Conservation (phyloP, 169 alveolate genomes). For the Plasmodium ovale region DNA sequence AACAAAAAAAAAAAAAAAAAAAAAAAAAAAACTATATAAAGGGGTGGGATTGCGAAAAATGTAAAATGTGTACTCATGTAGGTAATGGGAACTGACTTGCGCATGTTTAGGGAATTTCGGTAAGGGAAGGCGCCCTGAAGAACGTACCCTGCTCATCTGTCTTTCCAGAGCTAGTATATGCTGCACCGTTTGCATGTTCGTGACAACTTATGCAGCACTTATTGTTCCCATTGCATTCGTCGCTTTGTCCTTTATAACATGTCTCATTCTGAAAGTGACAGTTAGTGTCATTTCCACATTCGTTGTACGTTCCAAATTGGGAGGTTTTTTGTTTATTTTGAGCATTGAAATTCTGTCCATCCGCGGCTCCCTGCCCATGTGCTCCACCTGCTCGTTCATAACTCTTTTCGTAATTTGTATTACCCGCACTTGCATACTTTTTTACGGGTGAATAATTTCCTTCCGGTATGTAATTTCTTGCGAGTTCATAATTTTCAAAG, state of each 20-base stretch:
- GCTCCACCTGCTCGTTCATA: background rate
- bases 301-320: constrained; percentile 1
- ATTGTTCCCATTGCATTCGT: background rate
- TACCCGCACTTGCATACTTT: background rate
- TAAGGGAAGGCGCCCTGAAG: constrained; percentile 30
- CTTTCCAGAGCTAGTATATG: background rate
- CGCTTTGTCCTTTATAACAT: background rate
- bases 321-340: constrained; percentile 3
- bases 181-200: background rate
- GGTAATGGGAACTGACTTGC: background rate
- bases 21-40: background rate
- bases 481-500: background rate
- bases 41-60: background rate
- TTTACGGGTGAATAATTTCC: background rate
- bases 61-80: background rate
- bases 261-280: background rate
- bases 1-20: background rate
- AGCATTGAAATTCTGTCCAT: background rate
- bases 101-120: constrained; percentile 17
- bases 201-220: background rate
- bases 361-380: background rate
- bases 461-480: no score
- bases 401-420: background rate
- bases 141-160: background rate
- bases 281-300: background rate